These are phyloP conservation scores for Solanum medicagineum DNA, from an alignment of 257 asterid genomes.

Conservation along the genomic window DNA sequence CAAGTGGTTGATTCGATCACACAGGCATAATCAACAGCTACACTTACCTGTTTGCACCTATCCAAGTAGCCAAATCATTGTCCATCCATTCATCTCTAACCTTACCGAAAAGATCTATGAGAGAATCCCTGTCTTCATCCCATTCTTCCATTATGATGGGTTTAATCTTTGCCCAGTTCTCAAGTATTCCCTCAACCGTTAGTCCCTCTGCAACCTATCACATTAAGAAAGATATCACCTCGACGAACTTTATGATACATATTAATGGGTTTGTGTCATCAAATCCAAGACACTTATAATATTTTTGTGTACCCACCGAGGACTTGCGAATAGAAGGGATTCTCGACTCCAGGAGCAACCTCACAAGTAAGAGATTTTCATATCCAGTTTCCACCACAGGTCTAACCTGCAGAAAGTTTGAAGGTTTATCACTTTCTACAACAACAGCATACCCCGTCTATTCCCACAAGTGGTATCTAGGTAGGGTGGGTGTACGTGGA, in stretches of 20 bases:
- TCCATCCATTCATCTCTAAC: slow-evolving; percentile 89
- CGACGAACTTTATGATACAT: slow-evolving; percentile 1
- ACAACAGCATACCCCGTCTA: background rate
- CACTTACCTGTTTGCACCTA: slow-evolving; percentile 65
- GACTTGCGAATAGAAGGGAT: slow-evolving; percentile 67
- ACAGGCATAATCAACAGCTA: background rate
- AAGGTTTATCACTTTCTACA: background rate
- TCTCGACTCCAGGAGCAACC: slow-evolving; percentile 69
- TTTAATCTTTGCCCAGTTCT: slow-evolving; percentile 64
- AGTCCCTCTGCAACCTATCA: slow-evolving; percentile 82
- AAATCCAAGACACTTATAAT: background rate
- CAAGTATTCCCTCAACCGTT: slow-evolving; percentile 53
- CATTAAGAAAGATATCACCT: slow-evolving; percentile 9
- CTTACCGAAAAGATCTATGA: slow-evolving; percentile 80
- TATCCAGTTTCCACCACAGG: slow-evolving; percentile 98
- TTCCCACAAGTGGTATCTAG: background rate
- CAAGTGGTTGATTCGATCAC: background rate
- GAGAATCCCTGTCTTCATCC: slow-evolving; percentile 62
- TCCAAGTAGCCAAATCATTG: slow-evolving; percentile 65
- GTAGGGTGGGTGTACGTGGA: background rate
- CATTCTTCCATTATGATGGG: slow-evolving; percentile 77
- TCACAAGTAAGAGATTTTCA: slow-evolving; percentile 78
- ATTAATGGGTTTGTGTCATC: background rate
- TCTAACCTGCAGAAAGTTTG: slow-evolving; percentile 54
- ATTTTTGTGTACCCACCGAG: slow-evolving; percentile 47